Conservation (phyloP, 2,329 filamentous ascomycete species). For the Penicillium polonicum region DNA sequence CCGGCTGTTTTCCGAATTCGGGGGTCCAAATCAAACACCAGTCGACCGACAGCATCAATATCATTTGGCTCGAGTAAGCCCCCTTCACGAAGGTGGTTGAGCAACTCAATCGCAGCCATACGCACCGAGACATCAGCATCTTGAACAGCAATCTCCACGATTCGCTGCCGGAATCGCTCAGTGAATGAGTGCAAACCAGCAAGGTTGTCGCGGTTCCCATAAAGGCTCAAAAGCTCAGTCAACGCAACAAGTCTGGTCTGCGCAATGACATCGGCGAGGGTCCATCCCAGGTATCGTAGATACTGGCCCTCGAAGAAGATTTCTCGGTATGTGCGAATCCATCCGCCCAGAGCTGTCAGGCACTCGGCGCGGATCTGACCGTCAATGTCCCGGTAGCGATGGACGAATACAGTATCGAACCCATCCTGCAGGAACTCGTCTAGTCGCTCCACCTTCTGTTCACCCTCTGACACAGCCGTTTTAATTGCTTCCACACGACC, state of each 20-base stretch:
- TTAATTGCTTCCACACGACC: slow-evolving; percentile 72
- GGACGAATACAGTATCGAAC: slow-evolving; percentile 90
- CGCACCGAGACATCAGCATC: slow-evolving; percentile 81
- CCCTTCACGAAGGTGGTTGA: slow-evolving; percentile 77
- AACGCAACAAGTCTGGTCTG: slow-evolving; percentile 81
- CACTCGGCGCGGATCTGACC: slow-evolving; percentile 85
- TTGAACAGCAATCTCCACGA: slow-evolving; percentile 88
- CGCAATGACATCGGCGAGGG: slow-evolving; percentile 77
- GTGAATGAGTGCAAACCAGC: slow-evolving; percentile 81
- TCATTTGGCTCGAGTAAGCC: slow-evolving; percentile 89
- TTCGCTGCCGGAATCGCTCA: slow-evolving; percentile 79
- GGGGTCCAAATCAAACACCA: slow-evolving; percentile 84
- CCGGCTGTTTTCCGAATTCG: slow-evolving; percentile 86
- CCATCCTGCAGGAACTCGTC: slow-evolving; percentile 76
- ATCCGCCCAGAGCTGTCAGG: slow-evolving; percentile 78
- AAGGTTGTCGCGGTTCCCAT: slow-evolving; percentile 76
- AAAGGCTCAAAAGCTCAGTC: slow-evolving; percentile 75
- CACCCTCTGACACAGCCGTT: slow-evolving; percentile 67
- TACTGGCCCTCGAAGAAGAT: slow-evolving; percentile 89
- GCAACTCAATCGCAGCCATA: slow-evolving; percentile 73
- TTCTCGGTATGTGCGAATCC: slow-evolving; percentile 82
- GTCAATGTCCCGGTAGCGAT: slow-evolving; percentile 93
- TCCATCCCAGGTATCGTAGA: slow-evolving; percentile 91
- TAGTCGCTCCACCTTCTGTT: slow-evolving; percentile 66
- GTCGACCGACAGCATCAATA: slow-evolving; percentile 79